These are phyloP conservation scores for Botrytis fabae DNA, from an alignment of 2,329 filamentous ascomycete species.

Conservation along the genomic window DNA sequence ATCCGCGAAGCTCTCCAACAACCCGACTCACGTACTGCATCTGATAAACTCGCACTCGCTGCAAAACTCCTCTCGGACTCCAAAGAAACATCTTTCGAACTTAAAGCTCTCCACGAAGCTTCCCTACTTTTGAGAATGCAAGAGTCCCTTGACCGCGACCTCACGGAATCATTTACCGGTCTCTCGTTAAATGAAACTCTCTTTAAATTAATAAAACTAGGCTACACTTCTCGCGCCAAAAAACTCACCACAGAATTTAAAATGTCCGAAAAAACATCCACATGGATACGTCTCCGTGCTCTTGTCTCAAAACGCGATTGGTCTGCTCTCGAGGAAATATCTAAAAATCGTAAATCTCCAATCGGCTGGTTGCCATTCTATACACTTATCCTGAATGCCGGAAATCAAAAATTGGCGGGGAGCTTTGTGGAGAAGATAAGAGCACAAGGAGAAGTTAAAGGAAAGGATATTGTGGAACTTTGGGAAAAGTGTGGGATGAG, in stretches of 20 bases:
- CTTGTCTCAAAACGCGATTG: conserved; percentile 89
- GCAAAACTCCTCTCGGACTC: conserved; percentile 80
- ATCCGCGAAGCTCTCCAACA: conserved; percentile 80
- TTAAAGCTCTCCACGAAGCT: conserved; percentile 76
- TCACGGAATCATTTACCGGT: conserved; percentile 73
- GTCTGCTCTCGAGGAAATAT: conserved; percentile 86
- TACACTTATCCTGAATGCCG: conserved; percentile 83
- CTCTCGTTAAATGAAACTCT: conserved; percentile 89
- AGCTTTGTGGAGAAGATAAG: conserved; percentile 97
- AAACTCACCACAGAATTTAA: conserved; percentile 93
- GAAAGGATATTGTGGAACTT: conserved; percentile 63
- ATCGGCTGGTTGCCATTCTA: conserved; percentile 98
- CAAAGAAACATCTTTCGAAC: conserved; percentile 74
- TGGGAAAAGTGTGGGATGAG: conserved; percentile 94
- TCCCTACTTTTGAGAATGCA: conserved; percentile 80
- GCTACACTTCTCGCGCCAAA: conserved; percentile 80
- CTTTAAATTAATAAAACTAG: conserved; percentile 79
- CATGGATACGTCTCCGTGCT: conserved; percentile 84
- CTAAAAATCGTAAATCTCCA: conserved; percentile 75
- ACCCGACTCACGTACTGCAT: conserved; percentile 65
- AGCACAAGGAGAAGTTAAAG: conserved; percentile 87
- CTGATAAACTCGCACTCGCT: conserved; percentile 86
- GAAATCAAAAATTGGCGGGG: conserved; percentile 83
- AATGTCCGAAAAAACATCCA: conserved; percentile 83
- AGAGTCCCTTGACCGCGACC: conserved; percentile 80